These are phyloP conservation scores for Geotrichum europaeum DNA, from an alignment of 1,139 yeast genomes.

Conservation along the genomic window DNA sequence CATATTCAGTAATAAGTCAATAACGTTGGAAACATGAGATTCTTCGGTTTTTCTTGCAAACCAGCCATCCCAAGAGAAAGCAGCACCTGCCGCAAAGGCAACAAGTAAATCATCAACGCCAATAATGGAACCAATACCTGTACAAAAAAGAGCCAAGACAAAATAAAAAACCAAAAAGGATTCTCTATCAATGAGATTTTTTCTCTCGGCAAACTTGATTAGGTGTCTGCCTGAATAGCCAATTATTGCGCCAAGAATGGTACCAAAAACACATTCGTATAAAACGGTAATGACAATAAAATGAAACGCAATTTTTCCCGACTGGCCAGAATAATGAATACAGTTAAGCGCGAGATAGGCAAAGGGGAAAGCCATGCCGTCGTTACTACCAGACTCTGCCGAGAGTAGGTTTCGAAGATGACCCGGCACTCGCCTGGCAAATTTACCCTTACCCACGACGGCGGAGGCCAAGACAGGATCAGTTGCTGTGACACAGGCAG, in stretches of 20 bases:
- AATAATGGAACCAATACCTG: conserved; percentile 87
- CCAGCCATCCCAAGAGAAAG: conserved; percentile 97
- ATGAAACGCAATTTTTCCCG: conserved; percentile 67
- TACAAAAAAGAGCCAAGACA: conserved; percentile 78
- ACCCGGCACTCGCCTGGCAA: conserved; percentile 96
- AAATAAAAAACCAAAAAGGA: conserved; percentile 88
- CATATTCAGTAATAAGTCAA: conserved; percentile 66
- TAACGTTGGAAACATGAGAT: conserved; percentile 86
- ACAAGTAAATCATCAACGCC: conserved; percentile 92
- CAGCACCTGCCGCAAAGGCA: conserved; percentile 93
- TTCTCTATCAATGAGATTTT: conserved; percentile 80
- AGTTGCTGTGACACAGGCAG: conserved; percentile 95
- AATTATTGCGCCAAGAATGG: conserved; percentile 64
- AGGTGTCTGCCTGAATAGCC: conserved; percentile 74
- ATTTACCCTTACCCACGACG: conserved; percentile 95
- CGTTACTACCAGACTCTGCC: conserved; percentile 96
- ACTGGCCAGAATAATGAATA: conserved; percentile 59
- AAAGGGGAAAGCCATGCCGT: conserved; percentile 97
- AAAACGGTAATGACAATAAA: conserved; percentile 78
- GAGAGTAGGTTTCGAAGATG: conserved; percentile 83
- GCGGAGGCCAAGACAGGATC: conserved; percentile 98
- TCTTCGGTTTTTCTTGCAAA: conserved; percentile 84
- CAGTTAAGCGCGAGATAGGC: conserved; percentile 68
- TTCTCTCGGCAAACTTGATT: conserved; percentile 71
- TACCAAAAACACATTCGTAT: conserved; percentile 85